phyloP scores from a whole-genome alignment of 441 rosid species.

The Rhodomyrtus psidioides region DNA sequence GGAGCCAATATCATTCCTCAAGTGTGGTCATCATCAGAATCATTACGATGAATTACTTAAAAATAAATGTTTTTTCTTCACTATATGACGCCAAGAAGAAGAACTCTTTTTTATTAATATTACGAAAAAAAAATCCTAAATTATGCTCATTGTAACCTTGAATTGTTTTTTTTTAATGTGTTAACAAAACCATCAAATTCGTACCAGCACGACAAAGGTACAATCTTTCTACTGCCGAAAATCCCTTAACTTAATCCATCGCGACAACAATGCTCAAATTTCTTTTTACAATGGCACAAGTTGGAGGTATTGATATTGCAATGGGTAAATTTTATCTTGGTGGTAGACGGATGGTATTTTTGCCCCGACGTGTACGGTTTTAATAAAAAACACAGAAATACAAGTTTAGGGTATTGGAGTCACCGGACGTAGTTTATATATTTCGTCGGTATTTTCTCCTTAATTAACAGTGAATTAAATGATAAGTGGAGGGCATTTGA shows the following conservation, averaged over 20 bases:
- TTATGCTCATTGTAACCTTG: fast-evolving
- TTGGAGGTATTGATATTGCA: fast-evolving
- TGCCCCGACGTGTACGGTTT: not conserved
- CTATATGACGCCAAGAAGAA: not conserved
- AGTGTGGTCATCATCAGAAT: not conserved
- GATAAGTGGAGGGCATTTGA: not conserved
- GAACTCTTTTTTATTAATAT: not conserved
- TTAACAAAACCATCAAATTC: not conserved
- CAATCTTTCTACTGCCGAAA: fast-evolving
- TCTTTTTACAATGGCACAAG: not conserved
- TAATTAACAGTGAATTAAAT: not conserved
- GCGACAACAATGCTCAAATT: fast-evolving
- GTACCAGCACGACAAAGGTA: not conserved
- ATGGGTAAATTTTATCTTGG: not conserved
- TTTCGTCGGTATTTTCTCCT: not conserved
- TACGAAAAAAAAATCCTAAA: not conserved
- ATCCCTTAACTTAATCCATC: not conserved
- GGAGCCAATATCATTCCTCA: not conserved
- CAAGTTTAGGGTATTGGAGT: not conserved
- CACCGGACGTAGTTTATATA: fast-evolving
- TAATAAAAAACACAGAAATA: not conserved
- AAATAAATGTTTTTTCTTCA: not conserved
- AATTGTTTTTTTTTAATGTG: not conserved
- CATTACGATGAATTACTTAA: not conserved
- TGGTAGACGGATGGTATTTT: not conserved